Evolutionary conservation across 2,329 filamentous ascomycete species (phyloP).

Genomic region (Calonectria naviculata): DNA sequence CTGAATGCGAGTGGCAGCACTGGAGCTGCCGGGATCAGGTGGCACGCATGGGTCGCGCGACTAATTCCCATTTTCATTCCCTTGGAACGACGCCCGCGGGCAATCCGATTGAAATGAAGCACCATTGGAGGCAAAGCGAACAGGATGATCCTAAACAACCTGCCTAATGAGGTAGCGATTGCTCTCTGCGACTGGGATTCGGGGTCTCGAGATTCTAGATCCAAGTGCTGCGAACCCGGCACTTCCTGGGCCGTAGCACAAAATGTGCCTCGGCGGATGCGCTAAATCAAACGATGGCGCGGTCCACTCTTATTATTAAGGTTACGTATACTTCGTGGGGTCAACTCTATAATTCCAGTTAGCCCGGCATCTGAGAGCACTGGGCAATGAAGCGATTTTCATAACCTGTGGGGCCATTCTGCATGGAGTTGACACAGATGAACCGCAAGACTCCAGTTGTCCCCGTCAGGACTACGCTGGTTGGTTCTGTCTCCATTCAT

Average conservation of each 20-base stretch:
- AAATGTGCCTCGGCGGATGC: neutral
- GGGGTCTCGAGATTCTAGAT: neutral
- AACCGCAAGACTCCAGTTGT: neutral
- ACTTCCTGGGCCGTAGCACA: neutral
- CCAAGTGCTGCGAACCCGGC: neutral
- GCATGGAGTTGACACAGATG: neutral
- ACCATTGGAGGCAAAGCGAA: neutral
- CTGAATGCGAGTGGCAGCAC: neutral
- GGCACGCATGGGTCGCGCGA: neutral
- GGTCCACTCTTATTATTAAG: neutral
- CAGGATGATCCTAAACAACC: neutral
- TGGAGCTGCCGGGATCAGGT: neutral
- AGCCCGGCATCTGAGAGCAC: too few relatives aligned
- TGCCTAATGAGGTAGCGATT: neutral
- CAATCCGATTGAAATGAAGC: neutral
- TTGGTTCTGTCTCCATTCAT: neutral
- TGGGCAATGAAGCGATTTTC: slow-evolving; percentile 3
- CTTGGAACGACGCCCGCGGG: neutral
- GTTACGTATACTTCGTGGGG: slow-evolving; percentile 7
- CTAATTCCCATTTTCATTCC: neutral
- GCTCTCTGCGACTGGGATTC: neutral
- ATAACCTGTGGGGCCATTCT: neutral
- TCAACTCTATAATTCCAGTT: neutral
- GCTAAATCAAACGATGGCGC: neutral
- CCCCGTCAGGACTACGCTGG: neutral